phyloP scores from a whole-genome alignment of 768 basidiomycete genomes.

The Lactarius hengduanensis region DNA sequence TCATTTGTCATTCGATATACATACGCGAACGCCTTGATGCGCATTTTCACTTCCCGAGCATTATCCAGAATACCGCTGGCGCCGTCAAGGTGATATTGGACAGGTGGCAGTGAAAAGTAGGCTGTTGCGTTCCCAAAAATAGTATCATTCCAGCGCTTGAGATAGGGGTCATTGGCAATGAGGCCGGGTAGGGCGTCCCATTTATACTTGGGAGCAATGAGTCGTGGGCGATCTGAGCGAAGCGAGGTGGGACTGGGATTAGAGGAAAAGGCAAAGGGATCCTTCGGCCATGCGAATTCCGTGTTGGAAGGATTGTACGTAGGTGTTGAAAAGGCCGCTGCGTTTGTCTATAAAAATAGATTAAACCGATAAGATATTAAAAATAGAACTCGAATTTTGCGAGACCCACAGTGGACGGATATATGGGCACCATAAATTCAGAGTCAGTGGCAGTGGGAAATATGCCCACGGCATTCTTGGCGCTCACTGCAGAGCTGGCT shows the following conservation, averaged over 20 bases:
- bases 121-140: conserved; percentile 86
- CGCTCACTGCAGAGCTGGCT: conserved; percentile 56
- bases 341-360: conserved; percentile 56
- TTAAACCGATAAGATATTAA: not conserved
- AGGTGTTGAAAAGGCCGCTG: conserved; percentile 65
- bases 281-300: conserved; percentile 70
- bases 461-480: conserved; percentile 58
- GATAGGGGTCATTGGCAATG: conserved; percentile 82
- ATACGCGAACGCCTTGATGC: conserved; percentile 91
- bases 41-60: conserved; percentile 84
- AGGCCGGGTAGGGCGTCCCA: conserved; percentile 80
- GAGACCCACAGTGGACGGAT: conserved; percentile 79
- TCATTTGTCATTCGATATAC: conserved; percentile 90
- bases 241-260: conserved; percentile 58
- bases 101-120: conserved; percentile 63
- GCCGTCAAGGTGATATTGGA: conserved; percentile 73
- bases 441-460: conserved; percentile 80
- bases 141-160: conserved; percentile 83
- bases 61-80: conserved; percentile 90
- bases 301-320: conserved; percentile 63
- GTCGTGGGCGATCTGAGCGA: conserved; percentile 80
- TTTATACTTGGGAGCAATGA: conserved; percentile 90
- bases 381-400: not conserved
- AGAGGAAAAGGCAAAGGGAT: conserved; percentile 63
- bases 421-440: conserved; percentile 77